Evolutionary conservation across 2,329 filamentous ascomycete genomes (phyloP).

Genomic region (Pyrenophora graminea): DNA sequence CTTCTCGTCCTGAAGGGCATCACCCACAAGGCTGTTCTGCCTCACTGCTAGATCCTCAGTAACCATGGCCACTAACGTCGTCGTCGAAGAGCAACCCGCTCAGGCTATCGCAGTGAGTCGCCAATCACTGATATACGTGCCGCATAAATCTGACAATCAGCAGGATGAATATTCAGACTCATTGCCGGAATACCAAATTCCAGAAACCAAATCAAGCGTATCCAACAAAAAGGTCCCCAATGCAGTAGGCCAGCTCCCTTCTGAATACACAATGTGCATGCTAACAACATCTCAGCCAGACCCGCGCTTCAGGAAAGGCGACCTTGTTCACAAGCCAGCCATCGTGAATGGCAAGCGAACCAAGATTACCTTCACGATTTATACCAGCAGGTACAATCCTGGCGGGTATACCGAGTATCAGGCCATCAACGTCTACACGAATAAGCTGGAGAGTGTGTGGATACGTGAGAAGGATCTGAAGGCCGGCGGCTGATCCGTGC

Average conservation of each 20-base stretch:
- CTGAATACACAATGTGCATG: neutral
- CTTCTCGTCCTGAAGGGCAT: conserved; percentile 20
- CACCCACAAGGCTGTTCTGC: conserved; percentile 28
- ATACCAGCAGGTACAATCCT: conserved; percentile 6
- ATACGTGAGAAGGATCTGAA: conserved; percentile 36
- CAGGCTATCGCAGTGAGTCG: conserved; percentile 25
- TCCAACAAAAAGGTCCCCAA: conserved; percentile 20
- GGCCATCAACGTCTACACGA: conserved; percentile 20
- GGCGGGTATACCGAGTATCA: conserved; percentile 37
- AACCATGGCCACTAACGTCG: conserved; percentile 28
- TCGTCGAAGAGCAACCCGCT: conserved; percentile 24
- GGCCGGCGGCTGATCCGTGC: conserved; percentile 18
- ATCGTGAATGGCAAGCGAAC: conserved; percentile 20
- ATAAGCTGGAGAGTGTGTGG: conserved; percentile 27
- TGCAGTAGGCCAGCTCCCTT: conserved; percentile 16
- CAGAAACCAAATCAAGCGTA: conserved; percentile 34
- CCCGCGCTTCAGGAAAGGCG: conserved; percentile 27
- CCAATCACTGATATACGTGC: conserved; percentile 15
- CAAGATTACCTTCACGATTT: conserved; percentile 32
- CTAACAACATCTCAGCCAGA: conserved; percentile 22
- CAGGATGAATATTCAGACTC: conserved; percentile 22
- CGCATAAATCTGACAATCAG: conserved; percentile 29
- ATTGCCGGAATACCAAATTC: conserved; percentile 14
- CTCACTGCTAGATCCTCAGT: conserved; percentile 3
- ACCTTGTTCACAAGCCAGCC: conserved; percentile 35